Evolutionary conservation across 345 rosid genomes (phyloP).

Genomic region (Corymbia maculata): DNA sequence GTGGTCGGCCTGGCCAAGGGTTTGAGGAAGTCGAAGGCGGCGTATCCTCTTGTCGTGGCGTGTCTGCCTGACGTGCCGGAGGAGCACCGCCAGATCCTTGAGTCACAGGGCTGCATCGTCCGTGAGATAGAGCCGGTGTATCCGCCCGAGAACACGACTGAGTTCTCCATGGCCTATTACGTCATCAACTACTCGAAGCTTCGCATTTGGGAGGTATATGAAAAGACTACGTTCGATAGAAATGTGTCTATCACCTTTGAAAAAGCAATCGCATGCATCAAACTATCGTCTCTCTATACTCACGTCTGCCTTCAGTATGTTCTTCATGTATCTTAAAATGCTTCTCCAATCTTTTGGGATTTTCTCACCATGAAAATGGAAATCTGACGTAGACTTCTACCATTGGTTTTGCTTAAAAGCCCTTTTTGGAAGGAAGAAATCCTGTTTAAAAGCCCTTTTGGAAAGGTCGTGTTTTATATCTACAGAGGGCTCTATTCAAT

Average conservation of each 20-base stretch:
- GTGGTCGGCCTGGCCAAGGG: slow-evolving; percentile 85
- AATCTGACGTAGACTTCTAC: not conserved
- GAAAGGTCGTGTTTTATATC: not conserved
- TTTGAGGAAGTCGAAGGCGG: slow-evolving; percentile 42
- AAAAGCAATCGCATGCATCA: not conserved
- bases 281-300: not conserved
- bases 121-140: slow-evolving; percentile 72
- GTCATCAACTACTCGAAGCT: slow-evolving; percentile 93
- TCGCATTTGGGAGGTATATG: slow-evolving; percentile 78
- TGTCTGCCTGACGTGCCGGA: slow-evolving; percentile 72
- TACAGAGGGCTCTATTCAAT: not conserved
- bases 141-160: slow-evolving; percentile 72
- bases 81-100: slow-evolving; percentile 62
- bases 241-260: not conserved
- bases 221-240: not conserved
- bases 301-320: not conserved
- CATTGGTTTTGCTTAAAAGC: not conserved
- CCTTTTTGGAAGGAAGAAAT: not conserved
- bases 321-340: not conserved
- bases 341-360: not conserved
- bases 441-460: not conserved
- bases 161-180: slow-evolving; percentile 82
- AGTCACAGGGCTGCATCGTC: slow-evolving; percentile 64
- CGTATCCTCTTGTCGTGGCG: slow-evolving; percentile 69
- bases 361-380: not conserved